Evolutionary conservation across 2,329 filamentous ascomycete species (phyloP).

Genomic region (Falciphora oryzae): DNA sequence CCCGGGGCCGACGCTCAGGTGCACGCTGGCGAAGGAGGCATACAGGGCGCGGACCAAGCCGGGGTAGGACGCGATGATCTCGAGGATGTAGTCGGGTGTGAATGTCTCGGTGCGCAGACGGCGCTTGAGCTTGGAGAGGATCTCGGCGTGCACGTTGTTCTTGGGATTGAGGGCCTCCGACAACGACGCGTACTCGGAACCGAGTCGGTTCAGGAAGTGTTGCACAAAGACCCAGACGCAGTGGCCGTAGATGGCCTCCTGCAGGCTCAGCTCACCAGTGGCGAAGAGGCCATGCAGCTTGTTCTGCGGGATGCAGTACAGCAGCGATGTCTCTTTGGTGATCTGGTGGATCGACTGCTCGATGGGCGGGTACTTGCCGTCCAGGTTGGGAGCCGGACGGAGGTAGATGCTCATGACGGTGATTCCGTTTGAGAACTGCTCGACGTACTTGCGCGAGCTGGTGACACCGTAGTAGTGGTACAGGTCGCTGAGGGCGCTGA

Average conservation of each 20-base stretch:
- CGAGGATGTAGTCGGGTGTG: constrained; percentile 94
- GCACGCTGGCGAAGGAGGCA: constrained; percentile 82
- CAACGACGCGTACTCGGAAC: constrained; percentile 84
- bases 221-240: constrained; percentile 97
- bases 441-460: constrained; percentile 92
- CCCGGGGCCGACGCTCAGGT: constrained; percentile 54
- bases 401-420: constrained; percentile 96
- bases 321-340: constrained; percentile 93
- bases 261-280: constrained; percentile 77
- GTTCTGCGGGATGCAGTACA: constrained; percentile 98
- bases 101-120: constrained; percentile 94
- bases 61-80: constrained; percentile 92
- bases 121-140: constrained; percentile 92
- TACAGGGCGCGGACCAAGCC: constrained; percentile 83
- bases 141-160: constrained; percentile 79
- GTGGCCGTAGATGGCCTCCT: constrained; percentile 96
- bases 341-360: constrained; percentile 97
- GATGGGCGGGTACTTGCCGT: constrained; percentile 63
- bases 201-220: constrained; percentile 94
- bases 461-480: constrained; percentile 99
- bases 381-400: constrained; percentile 58
- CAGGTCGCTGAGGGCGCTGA: constrained; percentile 89
- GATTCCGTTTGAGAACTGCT: constrained; percentile 98
- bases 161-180: constrained; percentile 71
- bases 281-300: constrained; percentile 90